These are phyloP conservation scores for Entoloma clypeatum DNA, from an alignment of 1,284 basidiomycete genomes.

Conservation along the genomic window DNA sequence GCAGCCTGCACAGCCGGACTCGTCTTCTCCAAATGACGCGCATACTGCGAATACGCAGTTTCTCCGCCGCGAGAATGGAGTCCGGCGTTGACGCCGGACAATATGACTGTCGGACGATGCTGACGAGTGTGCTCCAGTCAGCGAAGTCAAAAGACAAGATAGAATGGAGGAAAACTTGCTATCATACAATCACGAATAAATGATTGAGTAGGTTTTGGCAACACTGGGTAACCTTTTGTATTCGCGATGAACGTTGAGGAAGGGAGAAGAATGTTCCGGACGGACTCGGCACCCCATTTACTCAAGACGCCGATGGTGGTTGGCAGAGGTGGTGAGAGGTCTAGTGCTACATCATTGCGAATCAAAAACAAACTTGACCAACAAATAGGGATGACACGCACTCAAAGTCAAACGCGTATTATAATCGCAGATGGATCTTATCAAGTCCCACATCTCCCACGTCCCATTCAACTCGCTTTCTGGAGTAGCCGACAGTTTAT, in stretches of 20 bases:
- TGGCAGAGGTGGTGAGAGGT: conserved; percentile 85
- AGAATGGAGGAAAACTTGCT: conserved; percentile 41
- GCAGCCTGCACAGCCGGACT: conserved; percentile 59
- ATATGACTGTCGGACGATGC: conserved; percentile 80
- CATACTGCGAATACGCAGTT: conserved; percentile 87
- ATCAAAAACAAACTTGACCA: conserved; percentile 5
- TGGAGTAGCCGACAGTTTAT: conserved; percentile 30
- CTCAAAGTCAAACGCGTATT: conserved; percentile 79
- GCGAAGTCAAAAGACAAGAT: conserved; percentile 12
- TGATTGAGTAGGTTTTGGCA: conserved; percentile 87
- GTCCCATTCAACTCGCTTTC: conserved; percentile 74
- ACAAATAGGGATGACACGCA: conserved; percentile 36
- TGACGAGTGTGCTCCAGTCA: conserved; percentile 32
- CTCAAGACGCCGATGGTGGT: conserved; percentile 65
- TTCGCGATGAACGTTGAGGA: conserved; percentile 93
- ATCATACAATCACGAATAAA: conserved; percentile 88
- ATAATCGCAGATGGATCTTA: conserved; percentile 87
- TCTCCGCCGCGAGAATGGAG: conserved; percentile 80
- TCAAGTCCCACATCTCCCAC: conserved; percentile 99
- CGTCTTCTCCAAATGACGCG: conserved; percentile 78
- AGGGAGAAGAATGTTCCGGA: conserved; percentile 85
- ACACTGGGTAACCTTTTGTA: conserved; percentile 94
- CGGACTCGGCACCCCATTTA: conserved; percentile 92
- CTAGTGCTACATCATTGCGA: conserved; percentile 63
- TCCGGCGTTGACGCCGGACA: conserved; percentile 63